phyloP scores from a whole-genome alignment of 805 yeast species.

The Yarrowia alimentaria region DNA sequence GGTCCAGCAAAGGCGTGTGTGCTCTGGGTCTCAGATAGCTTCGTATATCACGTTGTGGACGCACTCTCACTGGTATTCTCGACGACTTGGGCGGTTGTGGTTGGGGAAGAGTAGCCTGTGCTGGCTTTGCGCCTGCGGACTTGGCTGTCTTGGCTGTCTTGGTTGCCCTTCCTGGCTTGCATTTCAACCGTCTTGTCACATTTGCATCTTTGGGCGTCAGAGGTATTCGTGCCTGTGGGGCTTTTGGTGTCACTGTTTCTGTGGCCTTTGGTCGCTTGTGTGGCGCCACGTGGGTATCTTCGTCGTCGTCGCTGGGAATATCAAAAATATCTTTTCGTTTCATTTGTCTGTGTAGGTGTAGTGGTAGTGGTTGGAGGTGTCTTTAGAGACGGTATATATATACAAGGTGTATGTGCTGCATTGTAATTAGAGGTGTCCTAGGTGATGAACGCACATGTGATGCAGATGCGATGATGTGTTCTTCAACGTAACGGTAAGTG shows the following conservation, averaged over 20 bases:
- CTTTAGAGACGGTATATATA: too few species aligned
- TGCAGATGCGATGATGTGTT: too few species aligned
- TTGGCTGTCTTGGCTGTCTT: background rate
- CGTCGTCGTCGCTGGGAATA: slow-evolving; percentile 9
- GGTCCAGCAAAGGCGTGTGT: slow-evolving; percentile 6
- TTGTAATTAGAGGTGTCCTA: too few species aligned
- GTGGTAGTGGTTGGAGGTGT: too few species aligned
- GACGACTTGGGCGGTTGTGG: background rate
- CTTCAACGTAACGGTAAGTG: too few species aligned
- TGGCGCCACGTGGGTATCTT: background rate
- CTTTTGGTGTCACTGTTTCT: background rate
- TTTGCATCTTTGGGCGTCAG: background rate
- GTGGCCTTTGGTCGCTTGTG: background rate
- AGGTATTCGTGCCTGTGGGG: background rate
- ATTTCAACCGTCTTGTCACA: background rate
- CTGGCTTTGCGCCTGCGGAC: background rate
- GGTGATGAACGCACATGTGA: too few species aligned
- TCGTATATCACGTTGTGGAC: background rate
- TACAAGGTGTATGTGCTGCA: too few species aligned
- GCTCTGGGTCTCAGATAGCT: background rate
- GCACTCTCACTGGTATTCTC: background rate
- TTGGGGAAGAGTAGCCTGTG: background rate
- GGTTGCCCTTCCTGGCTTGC: background rate
- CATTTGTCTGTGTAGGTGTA: background rate
- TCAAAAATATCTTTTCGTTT: slow-evolving; percentile 21